A percentile compares a stretch with the other conserved stretches of the same genome.
Evolutionary conservation across 495 filamentous ascomycete species (phyloP).

Genomic region (Hamigera avellanea): DNA sequence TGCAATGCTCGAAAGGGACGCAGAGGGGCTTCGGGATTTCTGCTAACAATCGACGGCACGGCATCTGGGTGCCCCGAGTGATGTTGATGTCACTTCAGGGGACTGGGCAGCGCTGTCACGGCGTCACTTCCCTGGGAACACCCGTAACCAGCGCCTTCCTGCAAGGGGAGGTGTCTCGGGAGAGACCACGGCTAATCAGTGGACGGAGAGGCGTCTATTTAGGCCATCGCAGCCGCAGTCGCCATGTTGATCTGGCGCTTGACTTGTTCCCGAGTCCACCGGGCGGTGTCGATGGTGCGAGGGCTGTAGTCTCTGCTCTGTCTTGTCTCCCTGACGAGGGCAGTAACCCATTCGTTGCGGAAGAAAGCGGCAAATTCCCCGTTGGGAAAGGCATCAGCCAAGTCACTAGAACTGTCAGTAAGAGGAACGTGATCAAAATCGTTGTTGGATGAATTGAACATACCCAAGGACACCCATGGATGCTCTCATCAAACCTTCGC

Average conservation of each 20-base stretch:
- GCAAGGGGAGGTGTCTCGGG: conserved; percentile 4
- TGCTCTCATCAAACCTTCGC: conserved; percentile 81
- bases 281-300: conserved; percentile 85
- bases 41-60: conserved; percentile 7
- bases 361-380: conserved; percentile 77
- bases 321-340: conserved; percentile 78
- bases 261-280: conserved; percentile 95
- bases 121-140: conserved; percentile 6
- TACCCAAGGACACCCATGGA: conserved; percentile 96
- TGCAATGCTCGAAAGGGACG: conserved; percentile 2
- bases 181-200: conserved; percentile 3
- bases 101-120: conserved; percentile 2
- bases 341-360: conserved; percentile 79
- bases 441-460: conserved; percentile 15
- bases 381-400: conserved; percentile 85
- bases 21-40: neutral
- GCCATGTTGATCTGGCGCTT: conserved; percentile 67
- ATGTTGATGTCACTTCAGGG: conserved; percentile 2
- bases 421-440: neutral
- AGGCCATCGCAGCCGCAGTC: conserved; percentile 25
- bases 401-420: conserved; percentile 55
- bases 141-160: conserved; percentile 4
- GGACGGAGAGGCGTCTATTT: conserved; percentile 10
- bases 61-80: conserved; percentile 6
- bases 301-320: conserved; percentile 69